A percentile compares a stretch with the other conserved stretches of the same genome.
phyloP scores from a whole-genome alignment of 2,329 filamentous ascomycete genomes.

The Xylaria sp. region DNA sequence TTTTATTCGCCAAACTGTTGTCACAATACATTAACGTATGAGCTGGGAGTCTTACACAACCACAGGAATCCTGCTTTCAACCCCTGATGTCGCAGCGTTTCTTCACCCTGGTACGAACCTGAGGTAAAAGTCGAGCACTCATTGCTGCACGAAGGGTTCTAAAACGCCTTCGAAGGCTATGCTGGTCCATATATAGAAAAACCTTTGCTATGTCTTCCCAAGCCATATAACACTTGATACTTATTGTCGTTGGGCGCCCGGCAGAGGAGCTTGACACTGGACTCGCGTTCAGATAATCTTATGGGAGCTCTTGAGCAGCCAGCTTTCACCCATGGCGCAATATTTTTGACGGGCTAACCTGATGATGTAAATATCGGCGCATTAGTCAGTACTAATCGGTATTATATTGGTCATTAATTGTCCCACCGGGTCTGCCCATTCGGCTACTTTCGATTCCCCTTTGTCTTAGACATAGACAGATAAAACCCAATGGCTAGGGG shows the following conservation, averaged over 20 bases:
- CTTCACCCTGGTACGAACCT: constrained; percentile 1
- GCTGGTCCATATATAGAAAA: too few species aligned
- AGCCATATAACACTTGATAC: neutral
- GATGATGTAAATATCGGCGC: neutral
- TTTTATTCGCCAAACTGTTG: constrained; percentile 1
- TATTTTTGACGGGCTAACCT: neutral
- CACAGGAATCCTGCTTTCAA: neutral
- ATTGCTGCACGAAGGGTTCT: neutral
- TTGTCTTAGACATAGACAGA: neutral
- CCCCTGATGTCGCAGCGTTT: neutral
- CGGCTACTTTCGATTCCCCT: neutral
- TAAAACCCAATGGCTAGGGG: neutral
- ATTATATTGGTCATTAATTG: neutral
- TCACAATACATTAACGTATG: neutral
- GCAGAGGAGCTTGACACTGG: neutral
- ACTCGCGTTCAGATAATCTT: neutral
- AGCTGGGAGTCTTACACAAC: neutral
- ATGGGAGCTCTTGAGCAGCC: neutral
- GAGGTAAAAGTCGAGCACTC: neutral
- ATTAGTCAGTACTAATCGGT: neutral
- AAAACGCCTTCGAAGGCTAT: neutral
- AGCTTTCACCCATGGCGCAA: neutral
- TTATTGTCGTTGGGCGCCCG: neutral
- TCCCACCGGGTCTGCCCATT: neutral
- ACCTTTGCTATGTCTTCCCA: neutral